These are phyloP conservation scores for Suillus variegatus DNA, from an alignment of 768 basidiomycete genomes.

Conservation along the genomic window DNA sequence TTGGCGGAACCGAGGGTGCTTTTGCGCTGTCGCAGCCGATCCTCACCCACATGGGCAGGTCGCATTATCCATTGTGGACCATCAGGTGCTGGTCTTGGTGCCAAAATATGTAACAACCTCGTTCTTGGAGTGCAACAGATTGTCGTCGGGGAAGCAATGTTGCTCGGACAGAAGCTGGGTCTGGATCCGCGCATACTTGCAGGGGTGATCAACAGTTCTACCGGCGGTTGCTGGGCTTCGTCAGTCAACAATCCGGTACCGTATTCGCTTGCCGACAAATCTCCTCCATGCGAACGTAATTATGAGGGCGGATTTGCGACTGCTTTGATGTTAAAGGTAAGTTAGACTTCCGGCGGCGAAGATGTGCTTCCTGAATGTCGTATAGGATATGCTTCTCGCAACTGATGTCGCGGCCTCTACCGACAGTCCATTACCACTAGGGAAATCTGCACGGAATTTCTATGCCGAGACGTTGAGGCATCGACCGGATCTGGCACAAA, in stretches of 20 bases:
- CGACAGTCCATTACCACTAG: constrained; percentile 61
- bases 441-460: constrained; percentile 59
- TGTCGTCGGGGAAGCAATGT: constrained; percentile 87
- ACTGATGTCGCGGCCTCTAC: constrained; percentile 55
- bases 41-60: constrained; percentile 74
- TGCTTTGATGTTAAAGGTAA: constrained; percentile 79
- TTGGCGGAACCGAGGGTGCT: constrained; percentile 69
- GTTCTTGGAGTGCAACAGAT: constrained; percentile 80
- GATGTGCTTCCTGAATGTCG: constrained; percentile 12
- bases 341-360: constrained; percentile 7
- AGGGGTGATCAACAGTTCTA: constrained; percentile 82
- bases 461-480: constrained; percentile 57
- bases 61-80: constrained; percentile 83
- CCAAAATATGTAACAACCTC: constrained; percentile 91
- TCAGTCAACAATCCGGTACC: constrained; percentile 89
- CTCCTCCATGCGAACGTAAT: constrained; percentile 79
- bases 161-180: constrained; percentile 81
- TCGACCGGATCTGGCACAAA: constrained; percentile 60
- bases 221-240: constrained; percentile 82
- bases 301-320: constrained; percentile 90
- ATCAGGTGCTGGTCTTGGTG: constrained; percentile 79
- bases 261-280: constrained; percentile 64
- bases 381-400: constrained; percentile 84
- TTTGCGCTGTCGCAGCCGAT: constrained; percentile 60
- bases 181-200: constrained; percentile 76